phyloP scores from a whole-genome alignment of 2,329 filamentous ascomycete species.

The Tothia fuscella region DNA sequence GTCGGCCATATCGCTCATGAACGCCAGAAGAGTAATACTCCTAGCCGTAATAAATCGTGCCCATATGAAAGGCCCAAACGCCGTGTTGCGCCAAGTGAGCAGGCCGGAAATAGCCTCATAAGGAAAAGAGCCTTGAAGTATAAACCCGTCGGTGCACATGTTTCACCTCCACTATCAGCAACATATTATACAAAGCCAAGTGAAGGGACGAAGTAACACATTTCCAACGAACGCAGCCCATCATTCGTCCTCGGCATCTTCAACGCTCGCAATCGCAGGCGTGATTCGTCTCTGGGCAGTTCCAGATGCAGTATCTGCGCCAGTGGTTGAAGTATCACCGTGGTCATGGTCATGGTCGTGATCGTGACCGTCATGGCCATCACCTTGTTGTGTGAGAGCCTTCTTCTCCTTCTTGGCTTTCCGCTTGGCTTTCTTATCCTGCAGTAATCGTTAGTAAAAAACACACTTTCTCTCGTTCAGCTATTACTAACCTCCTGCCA shows the following conservation, averaged over 20 bases:
- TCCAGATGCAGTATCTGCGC: constrained; percentile 1
- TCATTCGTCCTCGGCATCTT: constrained; percentile 1
- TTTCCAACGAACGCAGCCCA: no score
- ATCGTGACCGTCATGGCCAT: constrained; percentile 19
- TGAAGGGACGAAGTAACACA: no score
- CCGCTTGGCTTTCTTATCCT: constrained; percentile 17
- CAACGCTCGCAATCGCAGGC: constrained; percentile 3
- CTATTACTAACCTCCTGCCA: constrained; percentile 68
- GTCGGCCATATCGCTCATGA: no score
- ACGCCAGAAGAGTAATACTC: no score
- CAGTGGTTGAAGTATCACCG: constrained; percentile 14
- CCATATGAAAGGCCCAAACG: no score
- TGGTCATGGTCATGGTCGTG: constrained; percentile 21
- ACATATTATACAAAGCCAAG: no score
- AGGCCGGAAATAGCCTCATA: no score
- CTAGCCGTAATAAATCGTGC: no score
- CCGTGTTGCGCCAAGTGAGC: no score
- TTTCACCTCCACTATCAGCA: no score
- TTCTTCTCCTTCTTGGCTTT: constrained; percentile 19
- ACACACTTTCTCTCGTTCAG: constrained; percentile 22
- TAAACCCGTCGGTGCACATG: no score
- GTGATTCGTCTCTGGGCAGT: constrained; percentile 2
- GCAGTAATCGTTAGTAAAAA: not conserved
- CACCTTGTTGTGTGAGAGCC: constrained; percentile 15
- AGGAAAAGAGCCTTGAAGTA: no score